These are phyloP conservation scores for Gossypium gossypioides DNA, from an alignment of 441 rosid genomes.

Conservation along the genomic window DNA sequence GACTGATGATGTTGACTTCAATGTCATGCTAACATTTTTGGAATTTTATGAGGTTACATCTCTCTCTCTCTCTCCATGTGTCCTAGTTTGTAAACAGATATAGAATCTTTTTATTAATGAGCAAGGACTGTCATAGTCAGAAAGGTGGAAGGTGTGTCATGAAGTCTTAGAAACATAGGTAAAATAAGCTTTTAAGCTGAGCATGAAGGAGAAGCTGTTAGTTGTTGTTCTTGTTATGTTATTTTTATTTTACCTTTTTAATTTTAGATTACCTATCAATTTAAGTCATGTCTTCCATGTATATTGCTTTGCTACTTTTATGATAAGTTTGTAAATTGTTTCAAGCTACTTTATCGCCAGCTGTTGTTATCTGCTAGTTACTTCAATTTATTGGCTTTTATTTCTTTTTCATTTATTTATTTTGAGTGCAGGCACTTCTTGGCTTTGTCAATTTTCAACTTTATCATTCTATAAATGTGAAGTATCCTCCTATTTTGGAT, in stretches of 20 bases:
- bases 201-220: neutral
- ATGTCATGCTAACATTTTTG: constrained; percentile 71
- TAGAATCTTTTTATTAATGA: neutral
- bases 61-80: neutral
- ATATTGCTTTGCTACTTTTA: neutral
- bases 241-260: neutral
- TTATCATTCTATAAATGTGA: constrained; percentile 65
- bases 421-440: constrained; percentile 68
- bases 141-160: neutral
- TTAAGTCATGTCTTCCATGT: neutral
- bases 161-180: neutral
- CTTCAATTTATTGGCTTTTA: neutral
- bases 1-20: constrained; percentile 76
- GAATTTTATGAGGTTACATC: constrained; percentile 76
- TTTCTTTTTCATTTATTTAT: neutral
- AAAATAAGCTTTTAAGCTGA: neutral
- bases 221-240: neutral
- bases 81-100: neutral
- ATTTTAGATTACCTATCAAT: neutral
- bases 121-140: neutral
- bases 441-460: constrained; percentile 72
- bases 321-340: neutral
- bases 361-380: neutral
- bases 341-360: neutral
- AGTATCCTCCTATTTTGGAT: constrained; percentile 86